Conservation (phyloP, 208 protist species). For the Leishmania lainsoni region DNA sequence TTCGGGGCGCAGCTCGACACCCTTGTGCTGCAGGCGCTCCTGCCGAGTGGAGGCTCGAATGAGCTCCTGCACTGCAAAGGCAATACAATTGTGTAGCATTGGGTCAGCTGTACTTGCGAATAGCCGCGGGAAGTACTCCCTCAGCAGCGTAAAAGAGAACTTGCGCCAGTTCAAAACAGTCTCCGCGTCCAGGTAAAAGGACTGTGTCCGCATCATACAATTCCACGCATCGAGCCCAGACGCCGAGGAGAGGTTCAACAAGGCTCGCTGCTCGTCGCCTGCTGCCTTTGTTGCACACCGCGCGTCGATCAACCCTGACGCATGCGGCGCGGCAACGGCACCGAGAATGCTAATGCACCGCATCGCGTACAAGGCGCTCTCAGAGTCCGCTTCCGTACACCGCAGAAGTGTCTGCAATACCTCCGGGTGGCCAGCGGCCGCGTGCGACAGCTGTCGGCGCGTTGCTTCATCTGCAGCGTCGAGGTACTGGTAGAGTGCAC, state of each 20-base stretch:
- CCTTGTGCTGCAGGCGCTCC: slow-evolving; percentile 47
- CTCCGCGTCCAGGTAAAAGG: slow-evolving; percentile 34
- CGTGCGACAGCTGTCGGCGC: slow-evolving; percentile 56
- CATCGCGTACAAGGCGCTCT: slow-evolving; percentile 64
- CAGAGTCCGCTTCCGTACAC: slow-evolving; percentile 40
- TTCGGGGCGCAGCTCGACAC: slow-evolving; percentile 40
- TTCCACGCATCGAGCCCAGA: not conserved
- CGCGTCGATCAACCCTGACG: not conserved
- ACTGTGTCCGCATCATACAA: slow-evolving; percentile 7
- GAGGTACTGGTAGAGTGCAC: slow-evolving; percentile 71
- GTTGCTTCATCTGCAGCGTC: slow-evolving; percentile 27
- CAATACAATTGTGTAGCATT: slow-evolving; percentile 82
- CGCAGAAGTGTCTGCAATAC: slow-evolving; percentile 70
- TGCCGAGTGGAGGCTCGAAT: slow-evolving; percentile 65
- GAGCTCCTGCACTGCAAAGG: slow-evolving; percentile 86
- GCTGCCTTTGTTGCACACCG: not conserved
- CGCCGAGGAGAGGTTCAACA: not conserved
- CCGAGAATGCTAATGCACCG: slow-evolving; percentile 78
- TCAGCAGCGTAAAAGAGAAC: slow-evolving; percentile 65
- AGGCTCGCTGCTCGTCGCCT: not conserved
- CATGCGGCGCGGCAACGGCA: slow-evolving; percentile 40
- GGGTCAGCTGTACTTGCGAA: slow-evolving; percentile 79
- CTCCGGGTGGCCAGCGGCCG: slow-evolving; percentile 42
- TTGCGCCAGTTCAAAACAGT: slow-evolving; percentile 70
- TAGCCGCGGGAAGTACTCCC: slow-evolving; percentile 68